Evolutionary conservation across 75 land plant species (phyloP).

Genomic region (Sequoiadendron giganteum): DNA sequence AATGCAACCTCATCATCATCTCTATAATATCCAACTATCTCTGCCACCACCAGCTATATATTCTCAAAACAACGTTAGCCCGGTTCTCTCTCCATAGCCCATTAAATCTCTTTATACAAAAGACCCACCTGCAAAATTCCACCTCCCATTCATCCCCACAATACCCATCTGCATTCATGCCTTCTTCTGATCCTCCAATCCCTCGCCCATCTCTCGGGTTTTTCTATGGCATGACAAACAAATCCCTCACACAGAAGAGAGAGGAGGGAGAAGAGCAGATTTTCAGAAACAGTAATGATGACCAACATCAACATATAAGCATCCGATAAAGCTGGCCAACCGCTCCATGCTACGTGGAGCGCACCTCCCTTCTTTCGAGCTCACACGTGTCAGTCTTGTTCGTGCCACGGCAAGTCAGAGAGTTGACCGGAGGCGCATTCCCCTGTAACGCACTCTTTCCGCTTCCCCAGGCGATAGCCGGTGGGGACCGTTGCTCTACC

Average conservation of each 20-base stretch:
- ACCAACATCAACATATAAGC: slow-evolving; percentile 5
- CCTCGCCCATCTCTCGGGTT: not conserved
- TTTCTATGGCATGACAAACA: not conserved
- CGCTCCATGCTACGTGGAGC: not conserved
- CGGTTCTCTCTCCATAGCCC: not conserved
- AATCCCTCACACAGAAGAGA: not conserved
- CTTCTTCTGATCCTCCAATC: not conserved
- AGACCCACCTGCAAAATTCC: not conserved
- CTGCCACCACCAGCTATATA: not conserved
- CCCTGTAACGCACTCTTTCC: slow-evolving; percentile 5
- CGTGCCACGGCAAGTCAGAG: slow-evolving; percentile 12
- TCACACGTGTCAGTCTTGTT: not conserved
- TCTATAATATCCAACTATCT: not conserved
- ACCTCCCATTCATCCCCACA: not conserved
- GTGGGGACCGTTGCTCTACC: not conserved
- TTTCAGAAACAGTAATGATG: not conserved
- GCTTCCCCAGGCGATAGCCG: not conserved
- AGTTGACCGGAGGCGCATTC: slow-evolving; percentile 11
- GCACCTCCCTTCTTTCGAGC: not conserved
- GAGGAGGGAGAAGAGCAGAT: not conserved
- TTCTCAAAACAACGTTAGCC: not conserved
- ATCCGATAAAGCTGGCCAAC: slow-evolving; percentile 9
- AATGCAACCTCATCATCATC: not conserved
- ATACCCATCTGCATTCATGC: not conserved
- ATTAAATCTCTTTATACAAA: not conserved